Evolutionary conservation across 768 basidiomycete genomes (phyloP).

Genomic region (Obba rivulosa): DNA sequence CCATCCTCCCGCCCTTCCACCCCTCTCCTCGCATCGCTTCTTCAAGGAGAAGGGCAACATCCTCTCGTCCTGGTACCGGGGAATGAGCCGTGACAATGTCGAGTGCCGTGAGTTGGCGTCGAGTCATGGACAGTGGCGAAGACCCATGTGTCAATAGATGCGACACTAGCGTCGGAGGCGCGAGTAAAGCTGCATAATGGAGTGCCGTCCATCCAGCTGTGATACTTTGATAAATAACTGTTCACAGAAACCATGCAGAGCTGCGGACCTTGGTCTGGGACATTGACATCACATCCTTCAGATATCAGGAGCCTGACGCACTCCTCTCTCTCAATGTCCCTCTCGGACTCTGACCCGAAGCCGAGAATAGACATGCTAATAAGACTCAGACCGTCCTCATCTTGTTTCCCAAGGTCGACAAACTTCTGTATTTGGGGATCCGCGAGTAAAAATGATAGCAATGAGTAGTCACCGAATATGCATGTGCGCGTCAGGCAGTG

Average conservation of each 20-base stretch:
- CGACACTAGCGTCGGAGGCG: conserved; percentile 87
- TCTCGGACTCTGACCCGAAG: conserved; percentile 75
- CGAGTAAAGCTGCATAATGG: conserved; percentile 84
- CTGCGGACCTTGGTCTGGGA: conserved; percentile 58
- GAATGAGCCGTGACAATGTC: conserved; percentile 88
- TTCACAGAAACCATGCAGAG: neutral
- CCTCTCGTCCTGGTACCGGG: conserved; percentile 73
- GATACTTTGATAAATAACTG: neutral
- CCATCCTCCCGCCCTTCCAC: conserved; percentile 76
- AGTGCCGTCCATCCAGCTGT: conserved; percentile 93
- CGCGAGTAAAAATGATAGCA: conserved; percentile 67
- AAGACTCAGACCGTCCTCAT: conserved; percentile 83
- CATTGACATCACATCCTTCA: conserved; percentile 65
- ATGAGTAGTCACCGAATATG: conserved; percentile 67
- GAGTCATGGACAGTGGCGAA: conserved; percentile 73
- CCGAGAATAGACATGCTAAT: conserved; percentile 76
- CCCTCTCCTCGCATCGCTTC: conserved; percentile 85
- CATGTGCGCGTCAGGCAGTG: conserved; percentile 76
- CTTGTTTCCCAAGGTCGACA: conserved; percentile 64
- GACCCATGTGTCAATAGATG: conserved; percentile 91
- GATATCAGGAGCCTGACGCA: conserved; percentile 74
- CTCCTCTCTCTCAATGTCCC: conserved; percentile 88
- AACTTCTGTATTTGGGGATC: conserved; percentile 61
- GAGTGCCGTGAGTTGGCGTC: conserved; percentile 75
- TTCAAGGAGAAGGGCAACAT: conserved; percentile 80